Evolutionary conservation across 768 basidiomycete species (phyloP).

Genomic region (Rhodotorula graminis): DNA sequence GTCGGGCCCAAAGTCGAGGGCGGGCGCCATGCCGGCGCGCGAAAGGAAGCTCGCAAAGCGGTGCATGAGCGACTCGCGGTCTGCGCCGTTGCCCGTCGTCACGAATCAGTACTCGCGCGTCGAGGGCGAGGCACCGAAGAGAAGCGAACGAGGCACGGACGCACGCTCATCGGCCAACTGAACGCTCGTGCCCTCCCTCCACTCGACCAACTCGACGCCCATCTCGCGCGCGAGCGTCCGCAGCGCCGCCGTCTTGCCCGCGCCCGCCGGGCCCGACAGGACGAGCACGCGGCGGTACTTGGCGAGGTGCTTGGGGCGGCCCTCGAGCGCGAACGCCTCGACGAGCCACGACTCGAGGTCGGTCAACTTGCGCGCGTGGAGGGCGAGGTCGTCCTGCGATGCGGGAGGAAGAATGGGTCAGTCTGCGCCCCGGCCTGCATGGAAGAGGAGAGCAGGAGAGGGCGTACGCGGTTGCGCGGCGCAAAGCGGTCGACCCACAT

Average conservation of each 20-base stretch:
- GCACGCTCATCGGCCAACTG: neutral
- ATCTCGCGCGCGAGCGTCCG: conserved; percentile 69
- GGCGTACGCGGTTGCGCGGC: conserved; percentile 17
- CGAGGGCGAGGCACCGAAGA: too few relatives aligned
- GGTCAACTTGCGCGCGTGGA: conserved; percentile 46
- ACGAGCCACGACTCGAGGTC: conserved; percentile 45
- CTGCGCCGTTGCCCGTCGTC: neutral
- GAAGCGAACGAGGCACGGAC: neutral
- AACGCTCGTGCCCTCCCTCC: conserved; percentile 15
- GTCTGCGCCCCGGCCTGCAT: too few relatives aligned
- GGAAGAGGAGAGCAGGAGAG: too few relatives aligned
- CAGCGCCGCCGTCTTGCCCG: conserved; percentile 82
- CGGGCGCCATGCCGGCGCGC: conserved; percentile 67
- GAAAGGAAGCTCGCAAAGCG: conserved; percentile 39
- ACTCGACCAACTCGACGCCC: conserved; percentile 76
- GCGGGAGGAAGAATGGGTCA: neutral
- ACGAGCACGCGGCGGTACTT: conserved; percentile 82
- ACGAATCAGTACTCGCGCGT: too few relatives aligned
- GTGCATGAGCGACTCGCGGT: conserved; percentile 31
- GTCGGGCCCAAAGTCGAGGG: conserved; percentile 47
- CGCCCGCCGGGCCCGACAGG: conserved; percentile 81
- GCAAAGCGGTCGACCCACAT: conserved; percentile 40
- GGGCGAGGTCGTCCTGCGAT: conserved; percentile 40
- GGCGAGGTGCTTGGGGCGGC: conserved; percentile 48
- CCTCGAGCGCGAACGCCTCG: conserved; percentile 30